phyloP scores from a whole-genome alignment of 108 stramenopile species.

The Nannochloropsis granulata region DNA sequence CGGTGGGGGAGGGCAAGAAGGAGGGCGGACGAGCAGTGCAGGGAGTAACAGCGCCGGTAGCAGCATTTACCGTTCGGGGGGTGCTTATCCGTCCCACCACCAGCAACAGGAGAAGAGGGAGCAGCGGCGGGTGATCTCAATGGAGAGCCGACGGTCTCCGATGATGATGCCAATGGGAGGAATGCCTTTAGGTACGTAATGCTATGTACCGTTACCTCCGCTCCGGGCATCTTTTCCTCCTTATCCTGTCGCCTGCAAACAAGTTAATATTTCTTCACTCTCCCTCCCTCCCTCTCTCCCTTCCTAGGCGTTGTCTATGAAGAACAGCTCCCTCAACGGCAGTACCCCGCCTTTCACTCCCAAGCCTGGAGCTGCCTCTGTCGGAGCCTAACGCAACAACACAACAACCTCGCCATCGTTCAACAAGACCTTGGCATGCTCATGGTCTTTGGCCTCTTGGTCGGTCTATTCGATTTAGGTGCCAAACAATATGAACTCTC shows the following conservation, averaged over 20 bases:
- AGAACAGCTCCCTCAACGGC: not conserved
- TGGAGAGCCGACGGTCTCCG: not conserved
- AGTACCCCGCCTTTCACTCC: not conserved
- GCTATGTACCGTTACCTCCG: too few species aligned
- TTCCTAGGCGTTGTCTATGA: not conserved
- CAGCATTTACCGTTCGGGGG: not conserved
- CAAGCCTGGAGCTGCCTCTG: not conserved
- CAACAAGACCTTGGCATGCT: not conserved
- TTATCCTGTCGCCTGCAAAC: too few species aligned
- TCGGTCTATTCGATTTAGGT: not conserved
- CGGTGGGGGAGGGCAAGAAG: not conserved
- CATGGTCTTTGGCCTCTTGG: not conserved
- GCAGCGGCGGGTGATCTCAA: not conserved
- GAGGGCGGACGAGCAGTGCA: not conserved
- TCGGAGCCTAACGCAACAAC: not conserved
- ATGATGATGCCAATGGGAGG: not conserved
- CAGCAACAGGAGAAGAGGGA: not conserved
- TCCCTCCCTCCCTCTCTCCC: not conserved
- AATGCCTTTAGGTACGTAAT: too few species aligned
- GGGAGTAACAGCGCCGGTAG: not conserved
- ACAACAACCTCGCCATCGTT: not conserved
- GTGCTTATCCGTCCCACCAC: not conserved
- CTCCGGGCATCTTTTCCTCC: too few species aligned
- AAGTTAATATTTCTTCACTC: too few species aligned
- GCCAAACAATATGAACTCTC: not conserved